These are phyloP conservation scores for Botrytis byssoidea DNA, from an alignment of 2,329 filamentous ascomycete species.

Conservation along the genomic window DNA sequence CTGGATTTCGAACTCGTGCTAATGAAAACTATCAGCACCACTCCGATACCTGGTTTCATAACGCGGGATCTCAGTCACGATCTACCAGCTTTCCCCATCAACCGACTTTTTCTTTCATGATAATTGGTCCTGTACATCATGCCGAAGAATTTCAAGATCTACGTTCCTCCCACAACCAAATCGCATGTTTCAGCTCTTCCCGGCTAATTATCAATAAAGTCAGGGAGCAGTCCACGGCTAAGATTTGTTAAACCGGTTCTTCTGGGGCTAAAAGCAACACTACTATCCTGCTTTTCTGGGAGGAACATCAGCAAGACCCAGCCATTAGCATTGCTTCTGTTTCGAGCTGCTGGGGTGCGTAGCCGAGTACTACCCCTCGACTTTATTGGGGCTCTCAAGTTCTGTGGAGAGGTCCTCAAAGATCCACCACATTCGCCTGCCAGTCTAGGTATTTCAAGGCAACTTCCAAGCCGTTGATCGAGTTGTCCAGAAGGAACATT, in stretches of 20 bases:
- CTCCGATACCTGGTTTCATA: background rate
- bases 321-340: background rate
- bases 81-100: background rate
- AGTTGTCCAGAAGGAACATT: background rate
- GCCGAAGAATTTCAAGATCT: background rate
- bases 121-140: background rate
- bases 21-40: background rate
- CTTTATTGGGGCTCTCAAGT: background rate
- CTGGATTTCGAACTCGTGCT: background rate
- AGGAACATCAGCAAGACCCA: background rate
- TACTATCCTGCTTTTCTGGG: background rate
- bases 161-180: rapidly evolving
- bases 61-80: background rate
- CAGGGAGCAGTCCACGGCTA: background rate
- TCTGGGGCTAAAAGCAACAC: background rate
- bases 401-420: background rate
- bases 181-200: background rate
- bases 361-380: too few species aligned
- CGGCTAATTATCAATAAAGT: background rate
- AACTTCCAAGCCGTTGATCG: background rate
- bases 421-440: background rate
- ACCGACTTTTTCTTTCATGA: background rate
- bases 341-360: background rate
- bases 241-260: background rate
- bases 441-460: background rate